These are phyloP conservation scores for Candolleomyces eurysporus DNA, from an alignment of 768 basidiomycete species.

Conservation along the genomic window DNA sequence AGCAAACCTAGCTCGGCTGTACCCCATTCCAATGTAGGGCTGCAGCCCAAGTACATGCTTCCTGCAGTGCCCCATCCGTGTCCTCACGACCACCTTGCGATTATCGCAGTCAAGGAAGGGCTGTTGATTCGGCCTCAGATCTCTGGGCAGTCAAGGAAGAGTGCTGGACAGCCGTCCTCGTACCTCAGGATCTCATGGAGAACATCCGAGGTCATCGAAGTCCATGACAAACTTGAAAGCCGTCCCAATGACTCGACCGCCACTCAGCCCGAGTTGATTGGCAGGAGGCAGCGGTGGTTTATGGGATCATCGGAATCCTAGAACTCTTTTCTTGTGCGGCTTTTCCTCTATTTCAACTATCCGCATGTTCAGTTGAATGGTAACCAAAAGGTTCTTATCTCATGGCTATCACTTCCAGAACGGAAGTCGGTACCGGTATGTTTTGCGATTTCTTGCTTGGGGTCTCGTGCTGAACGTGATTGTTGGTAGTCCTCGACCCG, in stretches of 20 bases:
- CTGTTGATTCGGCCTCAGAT: constrained; percentile 65
- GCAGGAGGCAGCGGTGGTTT: constrained; percentile 56
- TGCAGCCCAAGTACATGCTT: constrained; percentile 66
- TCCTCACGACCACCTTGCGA: constrained; percentile 66
- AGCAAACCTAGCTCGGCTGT: constrained; percentile 10
- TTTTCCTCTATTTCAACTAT: constrained; percentile 10
- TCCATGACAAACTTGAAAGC: constrained; percentile 49
- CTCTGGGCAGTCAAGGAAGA: constrained; percentile 17
- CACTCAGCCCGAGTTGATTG: constrained; percentile 44
- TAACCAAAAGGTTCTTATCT: constrained; percentile 63
- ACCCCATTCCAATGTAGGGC: too few species aligned
- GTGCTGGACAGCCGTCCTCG: constrained; percentile 19
- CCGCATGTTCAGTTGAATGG: constrained; percentile 8
- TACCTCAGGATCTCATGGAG: constrained; percentile 58
- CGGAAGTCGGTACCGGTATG: constrained; percentile 66
- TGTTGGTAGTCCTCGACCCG: constrained; percentile 59
- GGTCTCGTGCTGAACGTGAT: background rate
- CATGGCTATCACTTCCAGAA: constrained; percentile 64
- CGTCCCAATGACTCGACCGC: constrained; percentile 23
- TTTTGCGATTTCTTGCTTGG: constrained; percentile 13
- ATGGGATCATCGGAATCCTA: constrained; percentile 75
- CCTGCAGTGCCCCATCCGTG: constrained; percentile 75
- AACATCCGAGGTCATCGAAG: constrained; percentile 29
- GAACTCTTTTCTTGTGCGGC: constrained; percentile 67
- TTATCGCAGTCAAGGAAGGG: constrained; percentile 57